phyloP scores from a whole-genome alignment of 192 early-diverging fungal genomes.

The Mycoemilia scoparia region DNA sequence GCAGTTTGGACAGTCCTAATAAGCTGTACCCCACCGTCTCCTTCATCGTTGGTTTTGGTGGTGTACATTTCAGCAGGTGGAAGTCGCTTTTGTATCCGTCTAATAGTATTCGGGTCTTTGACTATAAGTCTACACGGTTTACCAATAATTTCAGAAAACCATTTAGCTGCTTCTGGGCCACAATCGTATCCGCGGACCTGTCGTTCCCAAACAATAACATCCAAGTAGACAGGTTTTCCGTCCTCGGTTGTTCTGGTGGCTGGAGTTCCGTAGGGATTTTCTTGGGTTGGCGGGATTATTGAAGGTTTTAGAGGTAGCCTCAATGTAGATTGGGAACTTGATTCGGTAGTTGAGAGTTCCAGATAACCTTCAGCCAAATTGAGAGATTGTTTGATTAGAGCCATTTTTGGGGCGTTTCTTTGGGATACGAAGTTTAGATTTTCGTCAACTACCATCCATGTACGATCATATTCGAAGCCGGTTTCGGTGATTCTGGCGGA shows the following conservation, averaged over 20 bases:
- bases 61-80: conserved; percentile 6
- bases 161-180: conserved; percentile 5
- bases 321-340: conserved; percentile 3
- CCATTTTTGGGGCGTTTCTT: conserved; percentile 12
- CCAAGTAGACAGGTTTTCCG: conserved; percentile 1
- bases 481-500: conserved; percentile 6
- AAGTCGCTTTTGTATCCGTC: conserved; percentile 15
- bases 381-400: conserved; percentile 9
- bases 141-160: conserved; percentile 13
- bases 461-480: conserved; percentile 20
- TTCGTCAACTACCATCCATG: conserved; percentile 18
- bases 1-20: no score
- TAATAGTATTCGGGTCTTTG: conserved; percentile 7
- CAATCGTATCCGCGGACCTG: conserved; percentile 14
- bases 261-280: no score
- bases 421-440: conserved; percentile 16
- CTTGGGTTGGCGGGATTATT: no score
- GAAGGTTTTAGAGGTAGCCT: conserved; percentile 14
- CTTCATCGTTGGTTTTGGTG: conserved; percentile 2
- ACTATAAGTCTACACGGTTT: conserved; percentile 12
- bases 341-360: conserved; percentile 8
- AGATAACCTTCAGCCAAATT: conserved; percentile 1
- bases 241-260: no score
- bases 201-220: conserved; percentile 22
- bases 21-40: no score